Base-by-base conservation (phyloP, 2,329 filamentous ascomycete genomes). In the Aspergillus sp. region DNA sequence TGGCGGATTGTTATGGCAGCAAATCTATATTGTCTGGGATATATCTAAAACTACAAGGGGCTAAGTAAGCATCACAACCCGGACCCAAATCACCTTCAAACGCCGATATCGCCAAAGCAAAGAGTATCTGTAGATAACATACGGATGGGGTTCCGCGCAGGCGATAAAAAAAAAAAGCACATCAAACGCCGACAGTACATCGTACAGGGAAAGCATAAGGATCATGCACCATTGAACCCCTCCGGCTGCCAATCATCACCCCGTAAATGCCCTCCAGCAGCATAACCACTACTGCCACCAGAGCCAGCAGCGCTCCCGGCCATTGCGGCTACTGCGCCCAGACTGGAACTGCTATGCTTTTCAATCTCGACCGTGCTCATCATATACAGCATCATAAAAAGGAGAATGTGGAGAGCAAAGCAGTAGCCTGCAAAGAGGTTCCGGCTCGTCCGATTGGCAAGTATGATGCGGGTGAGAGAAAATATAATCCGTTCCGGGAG, bases 381-480 rank as follows among this genome's bases (percentile, higher is more conserved):
- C 81, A 84, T 90, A 70, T 91, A 97, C 52, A 97, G 74, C 68
- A 89, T 86, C 57, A 85, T 76, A 62, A 98, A 93, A 2, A 97
- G 84, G 43, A 98, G 72, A 41, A 96, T 62, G 72, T 98, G 93
- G 56, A 98, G 76, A 30, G 84, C 88, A 32, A 96, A 74, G 67
- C 91, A 94, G 68, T 98, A 98, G 9, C 81, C 83, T 0, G 90
- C 93, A 70, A 98, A 98, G 50, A 98, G 67, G 66, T 97, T 98
- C 54, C 94, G 81, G 71, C 90, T 96, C 23, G 86, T 88, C 52
- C 93, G 78, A 42, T 90, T 95, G 45, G 90, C 88, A 53, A 98
- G 76, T 42, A 98, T 88, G 73, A 95, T 88, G 48, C 90, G 81
- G 42, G 91, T 95, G 46, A 96, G 79, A 30, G 90, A 90, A 69